Conservation (phyloP, 1,139 yeast species). For the Hanseniaspora gamundiae region DNA sequence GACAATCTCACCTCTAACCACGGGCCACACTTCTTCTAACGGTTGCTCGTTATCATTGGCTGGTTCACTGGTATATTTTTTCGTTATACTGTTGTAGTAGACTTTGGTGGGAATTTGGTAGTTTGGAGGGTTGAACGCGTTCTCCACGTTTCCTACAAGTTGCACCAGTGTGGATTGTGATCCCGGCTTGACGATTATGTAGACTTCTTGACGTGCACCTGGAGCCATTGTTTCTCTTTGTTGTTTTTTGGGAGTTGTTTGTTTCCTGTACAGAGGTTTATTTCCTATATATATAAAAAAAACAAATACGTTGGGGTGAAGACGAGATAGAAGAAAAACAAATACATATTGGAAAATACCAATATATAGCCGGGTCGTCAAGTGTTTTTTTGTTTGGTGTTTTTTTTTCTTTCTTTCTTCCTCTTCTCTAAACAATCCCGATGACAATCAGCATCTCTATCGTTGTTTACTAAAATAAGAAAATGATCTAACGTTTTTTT, state of each 20-base stretch:
- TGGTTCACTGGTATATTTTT: neutral
- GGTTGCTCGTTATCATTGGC: conserved; percentile 8
- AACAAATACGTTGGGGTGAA: no score
- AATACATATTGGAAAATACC: no score
- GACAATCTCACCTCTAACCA: conserved; percentile 48
- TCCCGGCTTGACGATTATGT: conserved; percentile 65
- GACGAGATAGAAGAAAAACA: no score
- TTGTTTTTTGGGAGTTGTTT: neutral
- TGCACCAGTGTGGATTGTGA: conserved; percentile 61
- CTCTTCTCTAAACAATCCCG: no score
- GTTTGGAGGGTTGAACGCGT: conserved; percentile 61
- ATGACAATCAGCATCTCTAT: no score
- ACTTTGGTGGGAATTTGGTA: conserved; percentile 67
- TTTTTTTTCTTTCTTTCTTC: no score
- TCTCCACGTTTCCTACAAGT: conserved; percentile 61
- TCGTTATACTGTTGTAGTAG: conserved; percentile 34
- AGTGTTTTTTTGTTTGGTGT: no score
- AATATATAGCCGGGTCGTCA: no score
- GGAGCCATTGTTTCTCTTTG: conserved; percentile 4
- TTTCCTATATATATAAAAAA: no score
- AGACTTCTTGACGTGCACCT: conserved; percentile 1
- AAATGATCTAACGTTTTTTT: no score
- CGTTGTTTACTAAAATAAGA: no score
- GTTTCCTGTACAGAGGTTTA: neutral
- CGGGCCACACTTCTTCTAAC: conserved; percentile 50